Evolutionary conservation across 371 early-diverging fungal species (phyloP).

Genomic region (Quaeritorhiza haematococci): DNA sequence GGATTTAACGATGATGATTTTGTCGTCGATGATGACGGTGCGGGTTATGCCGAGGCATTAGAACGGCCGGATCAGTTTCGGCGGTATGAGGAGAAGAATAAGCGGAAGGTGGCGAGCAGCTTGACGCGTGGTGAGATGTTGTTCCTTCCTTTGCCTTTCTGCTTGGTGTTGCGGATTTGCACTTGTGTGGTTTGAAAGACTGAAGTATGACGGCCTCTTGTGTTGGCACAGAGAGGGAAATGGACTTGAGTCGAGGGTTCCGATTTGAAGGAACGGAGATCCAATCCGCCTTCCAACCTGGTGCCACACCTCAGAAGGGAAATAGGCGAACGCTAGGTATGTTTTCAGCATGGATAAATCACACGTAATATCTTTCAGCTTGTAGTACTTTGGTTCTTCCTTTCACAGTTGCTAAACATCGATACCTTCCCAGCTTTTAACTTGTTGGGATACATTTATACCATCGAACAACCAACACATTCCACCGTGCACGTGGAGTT

Average conservation of each 20-base stretch:
- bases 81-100: conserved; percentile 24
- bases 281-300: conserved; percentile 55
- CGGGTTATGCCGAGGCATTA: conserved; percentile 49
- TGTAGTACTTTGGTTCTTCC: background rate
- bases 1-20: conserved; percentile 63
- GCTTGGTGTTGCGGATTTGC: background rate
- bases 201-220: background rate
- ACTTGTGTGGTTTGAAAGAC: background rate
- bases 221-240: background rate
- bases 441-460: conserved; percentile 69
- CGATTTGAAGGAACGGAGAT: too few relatives aligned
- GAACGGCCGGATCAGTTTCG: conserved; percentile 16
- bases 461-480: conserved; percentile 61
- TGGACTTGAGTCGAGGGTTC: background rate
- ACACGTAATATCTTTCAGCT: background rate
- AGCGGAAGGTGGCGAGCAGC: conserved; percentile 8
- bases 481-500: conserved; percentile 78
- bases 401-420: background rate
- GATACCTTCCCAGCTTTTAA: conserved; percentile 60
- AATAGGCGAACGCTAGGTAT: conserved; percentile 63
- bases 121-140: background rate
- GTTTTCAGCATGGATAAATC: background rate
- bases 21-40: conserved; percentile 83
- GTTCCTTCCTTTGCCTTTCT: background rate
- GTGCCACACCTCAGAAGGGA: conserved; percentile 52